Percentiles rank a stretch among this genome's conserved stretches.
These are phyloP conservation scores for Neobulgaria alba DNA, from an alignment of 2,329 filamentous ascomycete species.

Conservation along the genomic window DNA sequence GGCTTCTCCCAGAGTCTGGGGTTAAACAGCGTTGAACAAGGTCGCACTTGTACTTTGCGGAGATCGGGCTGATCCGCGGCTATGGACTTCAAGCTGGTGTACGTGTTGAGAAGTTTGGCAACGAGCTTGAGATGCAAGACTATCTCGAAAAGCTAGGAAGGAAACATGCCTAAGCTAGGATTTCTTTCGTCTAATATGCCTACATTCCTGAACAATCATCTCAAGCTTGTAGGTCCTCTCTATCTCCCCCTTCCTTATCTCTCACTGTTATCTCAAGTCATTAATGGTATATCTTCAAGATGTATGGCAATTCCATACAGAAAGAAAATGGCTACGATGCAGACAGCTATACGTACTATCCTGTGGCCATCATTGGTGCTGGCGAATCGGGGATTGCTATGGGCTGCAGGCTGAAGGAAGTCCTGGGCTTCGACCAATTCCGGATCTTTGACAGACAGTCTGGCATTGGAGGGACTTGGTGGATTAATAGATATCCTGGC, in stretches of 20 bases:
- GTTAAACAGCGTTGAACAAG: too few species aligned
- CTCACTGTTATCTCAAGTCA: neutral
- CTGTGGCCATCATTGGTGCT: constrained; percentile 46
- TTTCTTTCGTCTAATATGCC: too few species aligned
- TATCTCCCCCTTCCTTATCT: neutral
- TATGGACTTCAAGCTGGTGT: too few species aligned
- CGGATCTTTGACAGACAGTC: constrained; percentile 48
- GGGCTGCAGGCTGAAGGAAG: constrained; percentile 46
- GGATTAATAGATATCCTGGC: too few species aligned
- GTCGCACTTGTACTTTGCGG: too few species aligned
- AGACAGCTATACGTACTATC: constrained; percentile 30
- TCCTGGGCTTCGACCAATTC: constrained; percentile 48
- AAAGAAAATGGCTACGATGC: constrained; percentile 32
- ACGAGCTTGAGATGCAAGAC: too few species aligned
- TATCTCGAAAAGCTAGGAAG: too few species aligned
- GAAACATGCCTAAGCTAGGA: too few species aligned
- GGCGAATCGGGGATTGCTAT: constrained; percentile 52
- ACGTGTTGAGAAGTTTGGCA: too few species aligned
- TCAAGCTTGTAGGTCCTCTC: neutral
- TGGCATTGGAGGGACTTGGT: constrained; percentile 42
- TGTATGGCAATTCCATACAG: constrained; percentile 30
- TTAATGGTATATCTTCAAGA: neutral
- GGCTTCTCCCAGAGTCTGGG: too few species aligned
- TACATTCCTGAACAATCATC: too few species aligned
- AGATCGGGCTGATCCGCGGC: too few species aligned